A percentile compares a stretch with the other conserved stretches of the same genome.
These are phyloP conservation scores for Erodium texanum DNA, from an alignment of 441 rosid species.

Conservation along the genomic window DNA sequence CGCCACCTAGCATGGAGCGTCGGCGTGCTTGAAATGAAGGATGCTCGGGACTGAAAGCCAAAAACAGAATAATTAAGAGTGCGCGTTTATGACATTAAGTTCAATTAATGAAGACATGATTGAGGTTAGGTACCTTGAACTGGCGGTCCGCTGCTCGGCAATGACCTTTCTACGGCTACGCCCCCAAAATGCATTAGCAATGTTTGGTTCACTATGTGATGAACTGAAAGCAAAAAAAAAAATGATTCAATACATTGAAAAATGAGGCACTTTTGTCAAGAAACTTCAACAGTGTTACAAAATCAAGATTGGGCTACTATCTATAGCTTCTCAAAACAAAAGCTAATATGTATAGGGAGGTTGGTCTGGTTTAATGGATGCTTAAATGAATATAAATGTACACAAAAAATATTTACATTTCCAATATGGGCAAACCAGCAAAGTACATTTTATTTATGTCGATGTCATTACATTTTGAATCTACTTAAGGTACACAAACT, in stretches of 20 bases:
- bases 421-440: no score
- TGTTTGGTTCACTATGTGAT: slow-evolving; percentile 94
- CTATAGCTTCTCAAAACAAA: not conserved
- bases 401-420: no score
- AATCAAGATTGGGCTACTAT: not conserved
- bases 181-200: slow-evolving; percentile 80
- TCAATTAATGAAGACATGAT: not conserved
- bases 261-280: not conserved
- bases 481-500: no score
- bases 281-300: not conserved
- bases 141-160: slow-evolving; percentile 96
- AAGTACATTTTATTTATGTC: no score
- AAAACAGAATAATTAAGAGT: slow-evolving; percentile 15
- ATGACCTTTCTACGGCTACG: slow-evolving; percentile 94
- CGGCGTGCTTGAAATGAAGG: slow-evolving; percentile 84
- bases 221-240: slow-evolving; percentile 34
- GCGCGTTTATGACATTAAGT: not conserved
- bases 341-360: no score
- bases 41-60: slow-evolving; percentile 84
- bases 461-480: no score
- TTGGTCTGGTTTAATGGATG: no score
- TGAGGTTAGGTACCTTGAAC: slow-evolving; percentile 52
- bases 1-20: slow-evolving; percentile 86
- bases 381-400: no score
- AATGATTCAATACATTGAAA: not conserved